Evolutionary conservation across 768 basidiomycete species (phyloP).

Genomic region (Candolleomyces aberdarensis): DNA sequence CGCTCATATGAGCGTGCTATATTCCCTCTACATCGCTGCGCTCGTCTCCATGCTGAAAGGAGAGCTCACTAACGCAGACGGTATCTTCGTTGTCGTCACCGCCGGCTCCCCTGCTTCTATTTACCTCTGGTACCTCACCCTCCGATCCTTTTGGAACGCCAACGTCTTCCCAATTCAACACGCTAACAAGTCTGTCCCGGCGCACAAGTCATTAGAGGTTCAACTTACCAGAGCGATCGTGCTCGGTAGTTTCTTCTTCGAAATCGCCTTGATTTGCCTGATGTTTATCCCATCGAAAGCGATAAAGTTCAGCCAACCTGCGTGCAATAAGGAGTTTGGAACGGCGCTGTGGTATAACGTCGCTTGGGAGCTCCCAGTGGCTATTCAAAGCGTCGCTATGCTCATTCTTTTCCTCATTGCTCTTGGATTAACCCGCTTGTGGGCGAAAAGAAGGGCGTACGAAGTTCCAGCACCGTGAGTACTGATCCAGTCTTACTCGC

Average conservation of each 20-base stretch:
- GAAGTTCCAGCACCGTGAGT: too few species aligned
- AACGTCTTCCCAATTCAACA: background rate
- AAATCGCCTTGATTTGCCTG: background rate
- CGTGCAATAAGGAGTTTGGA: conserved; percentile 2
- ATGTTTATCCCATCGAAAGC: background rate
- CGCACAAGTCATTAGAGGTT: background rate
- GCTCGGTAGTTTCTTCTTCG: background rate
- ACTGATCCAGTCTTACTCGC: too few species aligned
- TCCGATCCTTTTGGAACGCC: conserved; percentile 6
- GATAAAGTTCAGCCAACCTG: background rate
- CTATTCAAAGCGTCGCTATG: background rate
- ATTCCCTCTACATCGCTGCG: conserved; percentile 12
- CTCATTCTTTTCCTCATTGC: background rate
- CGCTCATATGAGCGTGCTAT: conserved; percentile 13
- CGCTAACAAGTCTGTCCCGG: background rate
- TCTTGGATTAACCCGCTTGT: background rate
- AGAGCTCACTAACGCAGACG: conserved; percentile 17
- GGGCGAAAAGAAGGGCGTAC: background rate
- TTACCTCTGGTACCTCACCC: conserved; percentile 11
- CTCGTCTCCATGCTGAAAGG: conserved; percentile 2
- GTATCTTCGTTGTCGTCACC: conserved; percentile 14
- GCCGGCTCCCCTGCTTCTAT: conserved; percentile 16
- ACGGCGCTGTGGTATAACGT: conserved; percentile 4
- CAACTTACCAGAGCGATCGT: background rate
- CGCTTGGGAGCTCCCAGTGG: conserved; percentile 3